Evolutionary conservation across 768 basidiomycete genomes (phyloP), one percentile per base, ranked within the genome.

Genomic region (Boletus barrowsii): DNA sequence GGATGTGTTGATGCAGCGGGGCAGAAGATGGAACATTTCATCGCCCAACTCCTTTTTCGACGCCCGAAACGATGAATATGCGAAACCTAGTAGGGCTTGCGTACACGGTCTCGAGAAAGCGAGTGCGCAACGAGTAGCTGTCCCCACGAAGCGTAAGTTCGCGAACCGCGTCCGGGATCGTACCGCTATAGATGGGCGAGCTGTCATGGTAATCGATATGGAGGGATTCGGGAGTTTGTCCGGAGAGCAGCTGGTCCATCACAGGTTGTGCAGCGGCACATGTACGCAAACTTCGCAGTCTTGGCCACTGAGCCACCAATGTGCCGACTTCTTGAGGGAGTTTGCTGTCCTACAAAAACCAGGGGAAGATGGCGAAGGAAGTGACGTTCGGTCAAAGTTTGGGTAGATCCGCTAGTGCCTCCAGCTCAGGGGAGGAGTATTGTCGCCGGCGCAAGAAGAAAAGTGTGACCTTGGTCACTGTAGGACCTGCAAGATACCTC

Each of bases 231-330:
- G 63, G 46, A 2, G 33, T 13, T 17, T 18, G 11, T 3, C 5
- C 2, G 11, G 33, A 33, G 69, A 84, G 18, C 2, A 65, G 32
- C 8, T 55, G 42, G 36, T 57, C 56, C 58, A 59, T 63, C 20
- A 54, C 48, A 8, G 52, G 9, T 30, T 60, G 64, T 5, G 50
- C 5, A 11, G 61, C 20, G n/a, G 49, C 54, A 18, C 58, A 61
- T 3, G 47, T 48, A 7, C 35, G 61, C 9, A 65, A 49, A 10
- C 36, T 49, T 9, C 35, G 43, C 11, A 63, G 20, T 17, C 26
- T 53, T 26, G 54, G 42, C 60, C 63, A 64, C n/a, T 53, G 53
- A 14, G 14, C 33, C 33, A 33, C 33, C 33, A 33, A 13, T 33
- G 10, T 4, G 1, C 33, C 33, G 5, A 13, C 14, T 26, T 26